Evolutionary conservation across 441 rosid genomes (phyloP).

Genomic region (Flueggea neowawraea): DNA sequence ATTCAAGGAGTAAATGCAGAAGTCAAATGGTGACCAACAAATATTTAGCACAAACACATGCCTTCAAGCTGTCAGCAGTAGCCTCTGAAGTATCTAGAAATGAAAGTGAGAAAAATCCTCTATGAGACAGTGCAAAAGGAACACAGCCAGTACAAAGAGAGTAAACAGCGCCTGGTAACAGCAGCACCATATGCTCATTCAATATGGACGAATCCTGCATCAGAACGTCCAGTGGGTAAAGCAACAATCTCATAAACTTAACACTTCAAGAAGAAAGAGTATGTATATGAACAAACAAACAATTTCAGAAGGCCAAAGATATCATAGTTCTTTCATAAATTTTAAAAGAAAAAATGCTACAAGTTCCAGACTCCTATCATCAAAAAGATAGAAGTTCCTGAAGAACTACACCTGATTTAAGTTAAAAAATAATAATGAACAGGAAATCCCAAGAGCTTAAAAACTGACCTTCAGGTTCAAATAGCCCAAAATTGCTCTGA

Average conservation of each 20-base stretch:
- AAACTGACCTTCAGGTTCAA: constrained; percentile 70
- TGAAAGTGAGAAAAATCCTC: constrained; percentile 24
- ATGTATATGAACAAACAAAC: not conserved
- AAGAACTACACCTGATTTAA: no score
- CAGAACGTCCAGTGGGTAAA: constrained; percentile 5
- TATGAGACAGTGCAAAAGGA: constrained; percentile 39
- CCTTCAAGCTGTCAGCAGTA: constrained; percentile 48
- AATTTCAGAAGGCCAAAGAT: not conserved
- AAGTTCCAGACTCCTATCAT: no score
- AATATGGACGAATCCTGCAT: constrained; percentile 54
- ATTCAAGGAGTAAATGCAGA: not conserved
- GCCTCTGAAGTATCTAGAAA: constrained; percentile 12
- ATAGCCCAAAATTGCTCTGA: constrained; percentile 56
- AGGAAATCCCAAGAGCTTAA: not conserved
- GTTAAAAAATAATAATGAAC: no score
- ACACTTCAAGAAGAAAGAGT: not conserved
- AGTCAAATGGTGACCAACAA: constrained; percentile 12
- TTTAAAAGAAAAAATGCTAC: not conserved
- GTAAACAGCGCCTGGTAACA: constrained; percentile 83
- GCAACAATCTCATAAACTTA: constrained; percentile 2
- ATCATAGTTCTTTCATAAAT: not conserved
- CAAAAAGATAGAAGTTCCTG: no score
- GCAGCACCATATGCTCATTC: constrained; percentile 51
- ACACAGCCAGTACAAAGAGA: constrained; percentile 79
- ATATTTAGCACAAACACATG: constrained; percentile 29